Conservation (phyloP, 2,329 filamentous ascomycete genomes). For the Microsporum canis region DNA sequence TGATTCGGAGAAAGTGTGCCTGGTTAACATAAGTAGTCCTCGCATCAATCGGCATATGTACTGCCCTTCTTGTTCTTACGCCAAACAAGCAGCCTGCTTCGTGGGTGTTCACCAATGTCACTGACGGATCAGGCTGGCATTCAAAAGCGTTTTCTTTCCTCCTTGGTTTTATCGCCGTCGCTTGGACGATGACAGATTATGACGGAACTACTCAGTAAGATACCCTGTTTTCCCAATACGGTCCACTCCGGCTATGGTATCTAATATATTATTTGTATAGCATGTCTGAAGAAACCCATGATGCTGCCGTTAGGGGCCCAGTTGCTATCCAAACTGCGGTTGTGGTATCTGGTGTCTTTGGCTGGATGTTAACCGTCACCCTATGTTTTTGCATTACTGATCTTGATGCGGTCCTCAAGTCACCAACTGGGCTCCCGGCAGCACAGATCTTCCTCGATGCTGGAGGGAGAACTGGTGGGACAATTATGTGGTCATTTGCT, state of each 20-base stretch:
- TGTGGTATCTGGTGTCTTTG: slow-evolving; percentile 48
- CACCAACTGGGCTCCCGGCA: slow-evolving; percentile 50
- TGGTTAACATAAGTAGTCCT: slow-evolving; percentile 32
- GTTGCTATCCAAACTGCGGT: slow-evolving; percentile 49
- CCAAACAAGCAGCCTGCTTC: slow-evolving; percentile 47
- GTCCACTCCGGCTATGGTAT: slow-evolving; percentile 13
- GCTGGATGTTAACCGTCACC: slow-evolving; percentile 53
- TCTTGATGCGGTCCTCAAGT: slow-evolving; percentile 44
- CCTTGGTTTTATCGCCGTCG: slow-evolving; percentile 40
- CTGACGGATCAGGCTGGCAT: slow-evolving; percentile 52
- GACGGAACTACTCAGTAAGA: slow-evolving; percentile 53
- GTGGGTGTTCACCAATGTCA: slow-evolving; percentile 52
- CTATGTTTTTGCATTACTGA: slow-evolving; percentile 53
- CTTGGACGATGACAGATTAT: slow-evolving; percentile 56
- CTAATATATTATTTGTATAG: slow-evolving; percentile 22
- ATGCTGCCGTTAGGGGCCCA: slow-evolving; percentile 50
- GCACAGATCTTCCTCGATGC: slow-evolving; percentile 52
- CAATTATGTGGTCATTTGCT: slow-evolving; percentile 50
- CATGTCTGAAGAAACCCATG: slow-evolving; percentile 57
- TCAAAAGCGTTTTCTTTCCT: slow-evolving; percentile 52
- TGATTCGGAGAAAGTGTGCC: background rate
- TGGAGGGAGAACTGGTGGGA: slow-evolving; percentile 45
- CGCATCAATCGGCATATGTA: slow-evolving; percentile 50
- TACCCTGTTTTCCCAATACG: slow-evolving; percentile 11
- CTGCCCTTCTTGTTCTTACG: slow-evolving; percentile 47